Evolutionary conservation across 2,329 filamentous ascomycete species (phyloP), one percentile per base, ranked within the genome.

Genomic region (Penicillium sp.): DNA sequence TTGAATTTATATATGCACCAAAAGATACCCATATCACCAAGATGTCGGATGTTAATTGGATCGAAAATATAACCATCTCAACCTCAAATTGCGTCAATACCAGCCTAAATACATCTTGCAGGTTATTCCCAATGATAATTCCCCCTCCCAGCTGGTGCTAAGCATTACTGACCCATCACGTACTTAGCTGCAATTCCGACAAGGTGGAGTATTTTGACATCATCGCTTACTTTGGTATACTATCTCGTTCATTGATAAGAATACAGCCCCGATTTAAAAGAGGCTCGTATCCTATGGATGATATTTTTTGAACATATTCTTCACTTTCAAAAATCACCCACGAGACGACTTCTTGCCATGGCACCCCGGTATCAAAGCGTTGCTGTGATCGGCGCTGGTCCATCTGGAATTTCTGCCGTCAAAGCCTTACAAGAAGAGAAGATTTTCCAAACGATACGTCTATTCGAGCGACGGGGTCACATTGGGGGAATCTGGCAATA

Each of bases 401-500:
- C 70, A 5, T 68, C 70, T 7, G 70, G 70, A 5, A 56, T 68
- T 10, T 66, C 67, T 21, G 66, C 70, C 3, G 61, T 67, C 9
- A 66, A 68, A 33, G 72, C 72, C 4, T 61, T 75, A 1, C 53
- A 62, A 9, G 65, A 73, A 38, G 72, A 75, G 54, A 68, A 71
- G 1, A 54, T 57, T 9, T 75, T 75, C 49, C 58, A 68, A n/a
- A 66, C 42, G 0, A 69, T 74, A 48, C 66, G 68, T 9, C 63
- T 73, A 4, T 75, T 74, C 39, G 72, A 74, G 55, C 60, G 72
- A 55, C 66, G 67, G 35, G 61, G 71, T 52, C 59, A 61, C 17
- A 62, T 68, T 4, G 72, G 72, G 17, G 72, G 72, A 7, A 67
- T 68, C 6, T 75, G 72, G 72, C 63, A 66, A 35, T 68, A 65